phyloP scores from a whole-genome alignment of 2,329 filamentous ascomycete species.

The Colletotrichum eleusines region DNA sequence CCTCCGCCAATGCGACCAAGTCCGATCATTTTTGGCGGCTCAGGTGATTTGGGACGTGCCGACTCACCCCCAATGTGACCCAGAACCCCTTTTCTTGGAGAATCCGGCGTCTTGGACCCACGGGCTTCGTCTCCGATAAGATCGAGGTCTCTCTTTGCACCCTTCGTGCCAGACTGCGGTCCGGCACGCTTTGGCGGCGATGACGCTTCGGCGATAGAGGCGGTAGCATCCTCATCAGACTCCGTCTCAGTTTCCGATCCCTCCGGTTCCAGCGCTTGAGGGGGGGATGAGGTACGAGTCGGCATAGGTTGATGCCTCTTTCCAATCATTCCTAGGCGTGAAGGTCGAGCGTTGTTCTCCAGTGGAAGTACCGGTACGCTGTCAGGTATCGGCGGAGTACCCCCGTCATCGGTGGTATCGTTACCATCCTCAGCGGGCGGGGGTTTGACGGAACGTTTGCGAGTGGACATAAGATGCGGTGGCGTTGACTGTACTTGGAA shows the following conservation, averaged over 20 bases:
- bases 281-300: constrained; percentile 44
- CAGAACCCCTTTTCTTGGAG: constrained; percentile 50
- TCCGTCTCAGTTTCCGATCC: constrained; percentile 61
- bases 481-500: constrained; percentile 66
- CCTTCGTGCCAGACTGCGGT: neutral
- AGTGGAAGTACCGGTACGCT: constrained; percentile 42
- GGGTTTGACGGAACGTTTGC: constrained; percentile 42
- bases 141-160: neutral
- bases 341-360: constrained; percentile 41
- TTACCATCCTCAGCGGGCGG: constrained; percentile 45
- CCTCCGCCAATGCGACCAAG: constrained; percentile 52
- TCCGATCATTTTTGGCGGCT: constrained; percentile 41
- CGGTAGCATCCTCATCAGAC: constrained; percentile 48
- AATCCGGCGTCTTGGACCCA: constrained; percentile 5
- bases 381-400: constrained; percentile 43
- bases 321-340: constrained; percentile 54
- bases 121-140: constrained; percentile 5
- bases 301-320: constrained; percentile 48
- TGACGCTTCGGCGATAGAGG: constrained; percentile 7
- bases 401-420: constrained; percentile 51
- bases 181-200: constrained; percentile 5
- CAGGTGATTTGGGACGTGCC: constrained; percentile 29
- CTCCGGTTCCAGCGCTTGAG: constrained; percentile 40
- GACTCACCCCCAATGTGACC: constrained; percentile 57
- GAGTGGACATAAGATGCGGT: constrained; percentile 50